These are phyloP conservation scores for Cystofilobasidium macerans DNA, from an alignment of 768 basidiomycete species.

Conservation along the genomic window DNA sequence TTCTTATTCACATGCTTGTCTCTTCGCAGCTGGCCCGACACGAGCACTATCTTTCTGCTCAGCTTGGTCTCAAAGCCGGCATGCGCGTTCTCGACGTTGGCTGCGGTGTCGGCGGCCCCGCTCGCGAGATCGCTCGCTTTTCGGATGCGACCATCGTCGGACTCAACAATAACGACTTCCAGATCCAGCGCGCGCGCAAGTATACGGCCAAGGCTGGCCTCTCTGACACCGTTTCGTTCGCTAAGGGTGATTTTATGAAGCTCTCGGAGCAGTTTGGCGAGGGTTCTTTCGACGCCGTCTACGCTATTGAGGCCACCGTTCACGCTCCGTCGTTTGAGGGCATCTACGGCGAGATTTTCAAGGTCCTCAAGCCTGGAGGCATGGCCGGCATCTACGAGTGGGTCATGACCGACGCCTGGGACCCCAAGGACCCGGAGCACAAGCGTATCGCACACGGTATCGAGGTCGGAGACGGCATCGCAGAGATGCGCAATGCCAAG, in stretches of 20 bases:
- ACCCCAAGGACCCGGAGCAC: slow-evolving; percentile 67
- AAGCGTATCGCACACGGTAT: slow-evolving; percentile 80
- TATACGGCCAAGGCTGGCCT: slow-evolving; percentile 70
- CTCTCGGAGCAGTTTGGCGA: slow-evolving; percentile 81
- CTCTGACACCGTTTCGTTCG: slow-evolving; percentile 64
- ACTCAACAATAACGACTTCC: slow-evolving; percentile 93
- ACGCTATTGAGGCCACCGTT: slow-evolving; percentile 92
- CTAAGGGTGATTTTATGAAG: slow-evolving; percentile 89
- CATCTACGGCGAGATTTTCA: slow-evolving; percentile 82
- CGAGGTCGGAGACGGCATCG: slow-evolving; percentile 88
- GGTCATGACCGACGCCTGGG: slow-evolving; percentile 94
- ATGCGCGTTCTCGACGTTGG: slow-evolving; percentile 97
- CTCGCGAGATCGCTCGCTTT: slow-evolving; percentile 84
- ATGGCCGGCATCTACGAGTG: slow-evolving; percentile 95
- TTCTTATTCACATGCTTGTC: too few species aligned
- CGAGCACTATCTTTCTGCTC: slow-evolving; percentile 86
- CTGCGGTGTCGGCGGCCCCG: slow-evolving; percentile 91
- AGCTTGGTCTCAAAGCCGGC: slow-evolving; percentile 70
- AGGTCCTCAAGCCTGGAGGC: slow-evolving; percentile 91
- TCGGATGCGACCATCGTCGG: slow-evolving; percentile 73
- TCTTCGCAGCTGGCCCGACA: slow-evolving; percentile 89
- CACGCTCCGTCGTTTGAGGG: slow-evolving; percentile 93
- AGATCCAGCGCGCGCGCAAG: slow-evolving; percentile 69
- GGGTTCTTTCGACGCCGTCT: slow-evolving; percentile 86
- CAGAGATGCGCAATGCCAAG: slow-evolving; percentile 75